Evolutionary conservation across 2,329 filamentous ascomycete species (phyloP), one percentile per base, ranked within the genome.

Genomic region (Amesomyces nigricolor): DNA sequence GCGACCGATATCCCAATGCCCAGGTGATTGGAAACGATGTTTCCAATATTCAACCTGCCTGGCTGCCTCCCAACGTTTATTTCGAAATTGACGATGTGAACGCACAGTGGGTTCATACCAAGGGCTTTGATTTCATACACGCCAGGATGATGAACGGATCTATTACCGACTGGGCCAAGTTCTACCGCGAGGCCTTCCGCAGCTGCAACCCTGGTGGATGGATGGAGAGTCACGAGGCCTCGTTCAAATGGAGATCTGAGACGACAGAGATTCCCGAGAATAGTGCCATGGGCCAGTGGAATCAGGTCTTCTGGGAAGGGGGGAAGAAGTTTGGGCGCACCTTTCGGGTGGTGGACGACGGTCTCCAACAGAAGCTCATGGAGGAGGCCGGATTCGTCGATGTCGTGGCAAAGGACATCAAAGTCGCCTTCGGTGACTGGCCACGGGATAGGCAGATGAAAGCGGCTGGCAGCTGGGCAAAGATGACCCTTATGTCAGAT

Each of bases 191-290:
- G 37, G 63, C 62, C 6, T 64, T 55, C 53, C 55, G 59, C 3
- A 48, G 43, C n/a, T 52, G 46, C 49, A 62, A 61, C 45, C 62
- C 62, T 4, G 63, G 62, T 6, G 63, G 62, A 11, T 64, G 43
- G 43, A 50, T 64, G 17, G 62, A 64, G 52, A 43, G 52, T 47
- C 51, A 58, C 29, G 58, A 60, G 48, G 42, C 48, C 14, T 53
- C 46, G 17, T 32, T 29, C 14, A 49, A 46, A 13, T 54, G 58
- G 39, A 51, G 39, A 7, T 72, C 80, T 50, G 75, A 84, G 44
- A 81, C 84, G 63, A 79, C 83, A 1, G 50, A 57, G 6, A 51
- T 56, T 14, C 17, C 32, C 30, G 58, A 58, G 14, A 51, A 56
- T 29, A 59, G 54, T 35, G 54, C 59, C 32, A 59, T 61, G 51